Evolutionary conservation across 495 filamentous ascomycete species (phyloP).

Genomic region (Trichoderma virens): DNA sequence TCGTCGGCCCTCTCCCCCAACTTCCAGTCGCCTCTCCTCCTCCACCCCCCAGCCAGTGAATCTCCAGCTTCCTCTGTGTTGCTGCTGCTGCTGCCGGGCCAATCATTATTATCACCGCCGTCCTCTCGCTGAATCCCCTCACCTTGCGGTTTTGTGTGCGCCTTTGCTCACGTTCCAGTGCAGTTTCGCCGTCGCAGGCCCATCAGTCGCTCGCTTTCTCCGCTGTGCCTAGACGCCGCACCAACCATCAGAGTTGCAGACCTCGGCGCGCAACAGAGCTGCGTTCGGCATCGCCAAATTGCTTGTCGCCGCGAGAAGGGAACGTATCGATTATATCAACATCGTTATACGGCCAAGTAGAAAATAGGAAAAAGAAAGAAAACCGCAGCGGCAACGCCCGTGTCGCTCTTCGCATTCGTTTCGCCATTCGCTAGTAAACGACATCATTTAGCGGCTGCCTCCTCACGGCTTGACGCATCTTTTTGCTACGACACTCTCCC

Average conservation of each 20-base stretch:
- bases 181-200: not conserved
- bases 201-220: constrained; percentile 4
- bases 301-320: not conserved
- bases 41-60: not conserved
- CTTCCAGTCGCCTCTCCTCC: not conserved
- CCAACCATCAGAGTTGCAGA: not conserved
- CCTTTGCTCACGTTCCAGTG: not conserved
- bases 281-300: not conserved
- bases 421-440: not conserved
- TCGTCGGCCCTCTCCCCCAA: not conserved
- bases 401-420: not conserved
- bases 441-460: not conserved
- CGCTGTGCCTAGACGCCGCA: not conserved
- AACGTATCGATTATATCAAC: not conserved
- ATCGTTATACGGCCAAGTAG: not conserved
- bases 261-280: constrained; percentile 3
- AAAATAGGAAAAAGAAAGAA: not conserved
- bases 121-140: not conserved
- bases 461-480: not conserved
- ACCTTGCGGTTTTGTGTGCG: not conserved
- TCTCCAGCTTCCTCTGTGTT: not conserved
- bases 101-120: not conserved
- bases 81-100: constrained; percentile 2
- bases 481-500: not conserved
- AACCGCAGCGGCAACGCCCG: not conserved